These are phyloP conservation scores for Hypoxylon rickii DNA, from an alignment of 495 filamentous ascomycete genomes.

Conservation along the genomic window DNA sequence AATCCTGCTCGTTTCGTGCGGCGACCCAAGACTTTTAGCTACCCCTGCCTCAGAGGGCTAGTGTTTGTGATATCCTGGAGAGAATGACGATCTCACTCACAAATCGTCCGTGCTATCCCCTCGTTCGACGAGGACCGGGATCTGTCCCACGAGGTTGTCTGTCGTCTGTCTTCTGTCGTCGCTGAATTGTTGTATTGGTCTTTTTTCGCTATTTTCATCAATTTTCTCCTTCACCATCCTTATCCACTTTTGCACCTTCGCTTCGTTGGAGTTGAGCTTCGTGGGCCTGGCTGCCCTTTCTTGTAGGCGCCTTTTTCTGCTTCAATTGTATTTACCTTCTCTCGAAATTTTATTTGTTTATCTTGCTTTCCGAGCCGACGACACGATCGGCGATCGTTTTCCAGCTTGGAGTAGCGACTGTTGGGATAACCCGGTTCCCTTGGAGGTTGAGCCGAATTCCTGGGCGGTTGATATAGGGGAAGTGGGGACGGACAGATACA, in stretches of 20 bases:
- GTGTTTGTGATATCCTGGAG: conserved; percentile 24
- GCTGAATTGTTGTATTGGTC: background rate
- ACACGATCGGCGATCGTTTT: too few relatives aligned
- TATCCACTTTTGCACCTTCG: conserved; percentile 19
- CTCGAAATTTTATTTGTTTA: conserved; percentile 9
- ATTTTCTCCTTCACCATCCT: conserved; percentile 4
- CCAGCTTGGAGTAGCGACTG: too few relatives aligned
- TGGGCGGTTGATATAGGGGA: background rate
- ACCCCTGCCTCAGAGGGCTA: conserved; percentile 19
- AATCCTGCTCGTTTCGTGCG: conserved; percentile 6
- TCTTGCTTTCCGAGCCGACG: background rate
- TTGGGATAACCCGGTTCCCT: background rate
- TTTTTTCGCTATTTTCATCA: conserved; percentile 2
- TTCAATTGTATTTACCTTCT: conserved; percentile 6
- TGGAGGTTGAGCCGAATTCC: background rate
- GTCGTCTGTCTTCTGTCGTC: too few relatives aligned
- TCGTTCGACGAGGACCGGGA: background rate
- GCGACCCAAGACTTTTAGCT: conserved; percentile 2
- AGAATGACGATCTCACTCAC: conserved; percentile 26
- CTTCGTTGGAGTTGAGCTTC: conserved; percentile 42
- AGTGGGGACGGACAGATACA: too few relatives aligned
- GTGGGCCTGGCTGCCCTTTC: conserved; percentile 36
- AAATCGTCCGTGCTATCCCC: conserved; percentile 23
- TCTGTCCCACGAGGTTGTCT: background rate
- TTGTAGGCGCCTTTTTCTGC: conserved; percentile 3